These are phyloP conservation scores for Salix brachista DNA, from an alignment of 345 rosid genomes.

Conservation along the genomic window DNA sequence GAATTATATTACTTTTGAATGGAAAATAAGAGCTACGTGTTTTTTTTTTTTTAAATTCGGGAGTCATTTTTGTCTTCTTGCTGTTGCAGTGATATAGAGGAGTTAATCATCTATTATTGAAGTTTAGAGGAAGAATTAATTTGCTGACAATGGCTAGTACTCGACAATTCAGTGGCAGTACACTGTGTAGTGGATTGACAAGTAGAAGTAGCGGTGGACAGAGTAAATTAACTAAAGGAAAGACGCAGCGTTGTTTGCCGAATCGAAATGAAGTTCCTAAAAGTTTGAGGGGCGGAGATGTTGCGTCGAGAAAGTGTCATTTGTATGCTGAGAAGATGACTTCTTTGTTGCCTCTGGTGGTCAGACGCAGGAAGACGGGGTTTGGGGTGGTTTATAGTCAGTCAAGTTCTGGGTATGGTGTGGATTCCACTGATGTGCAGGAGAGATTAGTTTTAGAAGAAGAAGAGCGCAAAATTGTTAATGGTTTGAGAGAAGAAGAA, in stretches of 20 bases:
- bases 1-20: background rate
- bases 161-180: slow-evolving; percentile 34
- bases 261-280: slow-evolving; percentile 15
- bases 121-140: background rate
- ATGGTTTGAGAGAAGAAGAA: slow-evolving; percentile 24
- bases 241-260: slow-evolving; percentile 14
- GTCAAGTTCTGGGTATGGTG: slow-evolving; percentile 39
- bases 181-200: slow-evolving; percentile 33
- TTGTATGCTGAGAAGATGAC: slow-evolving; percentile 19
- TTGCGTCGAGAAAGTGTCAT: slow-evolving; percentile 3
- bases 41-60: background rate
- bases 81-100: background rate
- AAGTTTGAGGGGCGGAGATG: slow-evolving; percentile 23
- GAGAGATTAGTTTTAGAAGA: slow-evolving; percentile 21
- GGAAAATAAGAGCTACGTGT: background rate
- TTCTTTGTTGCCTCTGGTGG: slow-evolving; percentile 29
- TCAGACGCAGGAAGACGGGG: slow-evolving; percentile 27
- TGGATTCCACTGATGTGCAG: slow-evolving; percentile 36
- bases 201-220: slow-evolving; percentile 27
- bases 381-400: slow-evolving; percentile 33
- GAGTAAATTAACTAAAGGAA: slow-evolving; percentile 14
- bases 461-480: slow-evolving; percentile 27
- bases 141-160: slow-evolving; percentile 29
- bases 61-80: background rate
- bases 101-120: background rate